Base-by-base conservation (phyloP, 352 stramenopile genomes). In the Pythium sp. region DNA sequence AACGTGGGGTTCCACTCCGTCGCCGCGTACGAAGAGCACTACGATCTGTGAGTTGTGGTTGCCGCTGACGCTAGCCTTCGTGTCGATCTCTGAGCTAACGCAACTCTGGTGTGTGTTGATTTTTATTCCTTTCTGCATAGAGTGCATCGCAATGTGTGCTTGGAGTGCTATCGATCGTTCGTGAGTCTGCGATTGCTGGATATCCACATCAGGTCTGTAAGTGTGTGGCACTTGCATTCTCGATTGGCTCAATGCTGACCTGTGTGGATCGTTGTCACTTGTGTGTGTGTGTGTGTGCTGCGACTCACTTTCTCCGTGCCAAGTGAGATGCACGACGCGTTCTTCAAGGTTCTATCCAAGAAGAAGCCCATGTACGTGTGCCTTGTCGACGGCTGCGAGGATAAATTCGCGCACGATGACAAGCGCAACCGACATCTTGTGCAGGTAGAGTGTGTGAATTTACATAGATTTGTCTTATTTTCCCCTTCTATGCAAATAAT, bases 361-460 rank as follows among this genome's bases (percentile, higher is more conserved):
- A 81, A 81, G 30, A 79, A 87, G 63, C 77, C 79, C 30, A 87
- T 87, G 79, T 87, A 84, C 49, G 61, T 69, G 28, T 89, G 81
- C 51, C 68, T 89, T 15, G 81, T 86, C 34, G 79, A 86, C 59
- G 81, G 81, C 26, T 89, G 81, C 55, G 53, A 41, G 8, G 64
- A 81, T 18, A 70, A 64, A 15, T 89, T 85, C 61, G 76, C 65
- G 55, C 73, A 84, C 62, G 76, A 86, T 54, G 75, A 86, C 63
- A 89, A 89, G 69, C 77, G 81, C 24, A 77, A 58, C 15, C 58
- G 67, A 11, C 81, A 89, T 58, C 70, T 87, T 56, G 63, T 80
- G 32, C 58, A 69, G 65, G 65, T 71, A 26, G 28, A n/a, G 3
- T 2, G 9, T 30, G 67, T 15, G 22, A 57, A n/a, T 51, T 43